Base-by-base conservation (phyloP, 352 stramenopile species). In the Globisporangium nodosum region DNA sequence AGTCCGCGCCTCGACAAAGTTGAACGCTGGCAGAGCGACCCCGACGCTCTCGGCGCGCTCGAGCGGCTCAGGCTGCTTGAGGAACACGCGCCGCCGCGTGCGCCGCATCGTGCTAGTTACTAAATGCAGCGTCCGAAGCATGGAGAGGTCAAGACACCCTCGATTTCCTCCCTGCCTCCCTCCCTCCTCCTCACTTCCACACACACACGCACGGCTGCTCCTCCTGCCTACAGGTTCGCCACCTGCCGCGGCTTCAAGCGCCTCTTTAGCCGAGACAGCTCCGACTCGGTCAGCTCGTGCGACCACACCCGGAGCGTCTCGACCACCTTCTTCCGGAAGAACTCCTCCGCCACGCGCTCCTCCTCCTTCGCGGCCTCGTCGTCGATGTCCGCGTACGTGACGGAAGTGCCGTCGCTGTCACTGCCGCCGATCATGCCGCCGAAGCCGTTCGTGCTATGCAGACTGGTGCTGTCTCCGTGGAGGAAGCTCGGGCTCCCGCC, bases 311-410 rank as follows among this genome's bases (percentile, higher is more conserved):
- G 77, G 46, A 91, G 56, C 15, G 75, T 77, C 46, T 87, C 81
- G 49, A 88, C 72, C 79, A 91, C 89, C 55, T 88, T 89, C 66
- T 88, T 88, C 40, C 85, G 85, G 7, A 88, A 55, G 33, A 78
- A 80, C 52, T 85, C 79, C 43, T 89, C 77, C 3, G 76, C 70
- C 6, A 74, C 54, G 6, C 53, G 55, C 0, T 66, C 63, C 21
- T 63, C 71, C n/a, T 82, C 74, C 13, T 73, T 58, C 37, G 60
- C 35, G 18, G 58, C 60, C 27, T 82, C 68, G 16, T 76, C 63
- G 15, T 81, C 63, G 52, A 81, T 60, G 37, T 78, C 68, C 5
- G 45, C 48, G 62, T 79, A 87, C 2, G 68, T 63, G 3, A 72
- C 46, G 48, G 69, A 49, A 16, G 46, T 49, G 6, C 37, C 52